phyloP scores from a whole-genome alignment of 2,329 filamentous ascomycete genomes.

The Tolypocladium pustulatum region DNA sequence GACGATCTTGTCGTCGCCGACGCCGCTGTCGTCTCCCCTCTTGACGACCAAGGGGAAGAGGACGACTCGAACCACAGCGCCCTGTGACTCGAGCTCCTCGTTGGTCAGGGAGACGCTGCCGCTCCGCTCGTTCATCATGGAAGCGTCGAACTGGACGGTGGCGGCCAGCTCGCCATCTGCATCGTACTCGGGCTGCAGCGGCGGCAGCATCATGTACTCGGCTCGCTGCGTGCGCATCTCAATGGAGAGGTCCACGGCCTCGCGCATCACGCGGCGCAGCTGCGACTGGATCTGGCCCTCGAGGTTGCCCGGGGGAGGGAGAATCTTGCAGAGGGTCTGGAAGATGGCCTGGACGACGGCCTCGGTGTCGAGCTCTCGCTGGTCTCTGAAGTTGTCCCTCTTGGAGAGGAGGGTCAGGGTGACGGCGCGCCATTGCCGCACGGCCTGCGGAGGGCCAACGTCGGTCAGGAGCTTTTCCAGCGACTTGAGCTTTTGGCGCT shows the following conservation, averaged over 20 bases:
- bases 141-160: slow-evolving; percentile 84
- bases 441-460: slow-evolving; percentile 77
- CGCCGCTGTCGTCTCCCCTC: slow-evolving; percentile 79
- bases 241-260: slow-evolving; percentile 82
- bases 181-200: slow-evolving; percentile 89
- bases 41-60: slow-evolving; percentile 95
- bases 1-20: slow-evolving; percentile 88
- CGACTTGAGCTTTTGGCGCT: slow-evolving; percentile 92
- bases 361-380: slow-evolving; percentile 84
- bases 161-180: slow-evolving; percentile 80
- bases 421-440: slow-evolving; percentile 93
- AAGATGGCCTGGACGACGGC: slow-evolving; percentile 84
- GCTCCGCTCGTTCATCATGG: slow-evolving; percentile 88
- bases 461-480: slow-evolving; percentile 87
- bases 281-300: slow-evolving; percentile 74
- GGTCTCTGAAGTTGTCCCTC: slow-evolving; percentile 67
- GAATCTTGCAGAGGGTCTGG: slow-evolving; percentile 68
- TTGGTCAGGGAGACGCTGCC: slow-evolving; percentile 51
- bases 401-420: slow-evolving; percentile 82
- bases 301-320: slow-evolving; percentile 75
- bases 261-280: slow-evolving; percentile 74
- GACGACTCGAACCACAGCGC: slow-evolving; percentile 77
- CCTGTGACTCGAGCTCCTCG: slow-evolving; percentile 67
- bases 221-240: slow-evolving; percentile 96
- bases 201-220: slow-evolving; percentile 97